phyloP scores from a whole-genome alignment of 2,329 filamentous ascomycete species.

The Trichophyton rubrum region DNA sequence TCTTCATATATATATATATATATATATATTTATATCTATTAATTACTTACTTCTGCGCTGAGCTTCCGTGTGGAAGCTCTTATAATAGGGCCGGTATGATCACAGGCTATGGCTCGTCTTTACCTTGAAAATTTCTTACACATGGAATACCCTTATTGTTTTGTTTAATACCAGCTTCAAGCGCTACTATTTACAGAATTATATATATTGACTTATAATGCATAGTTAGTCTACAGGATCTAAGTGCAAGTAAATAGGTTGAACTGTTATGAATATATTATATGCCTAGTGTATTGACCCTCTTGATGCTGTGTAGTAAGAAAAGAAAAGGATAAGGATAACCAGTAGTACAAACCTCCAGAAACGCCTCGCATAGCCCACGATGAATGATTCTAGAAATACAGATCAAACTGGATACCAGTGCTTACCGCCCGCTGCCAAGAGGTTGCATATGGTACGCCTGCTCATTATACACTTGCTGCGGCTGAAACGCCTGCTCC shows the following conservation, averaged over 20 bases:
- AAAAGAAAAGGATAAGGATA: background rate
- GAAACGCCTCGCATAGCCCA: background rate
- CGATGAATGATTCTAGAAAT: background rate
- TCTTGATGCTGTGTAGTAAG: background rate
- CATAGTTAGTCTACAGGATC: too few relatives aligned
- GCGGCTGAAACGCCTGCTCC: conserved; percentile 8
- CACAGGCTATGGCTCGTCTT: background rate
- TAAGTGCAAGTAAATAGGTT: too few relatives aligned
- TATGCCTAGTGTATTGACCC: too few relatives aligned
- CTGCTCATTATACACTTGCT: background rate
- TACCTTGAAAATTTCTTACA: background rate
- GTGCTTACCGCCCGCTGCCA: background rate
- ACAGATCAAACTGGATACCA: background rate
- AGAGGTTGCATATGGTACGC: conserved; percentile 8
- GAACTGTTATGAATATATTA: too few relatives aligned
- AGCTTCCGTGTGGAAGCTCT: background rate
- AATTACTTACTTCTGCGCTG: background rate
- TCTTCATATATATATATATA: too few relatives aligned
- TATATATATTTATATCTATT: background rate
- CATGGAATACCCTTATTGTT: background rate
- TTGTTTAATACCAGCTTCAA: background rate
- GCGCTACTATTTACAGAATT: background rate
- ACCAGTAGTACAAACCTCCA: background rate
- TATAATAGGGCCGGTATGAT: background rate
- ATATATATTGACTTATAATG: background rate